phyloP scores from a whole-genome alignment of 257 asterid genomes.

The Solanum paucissectum region DNA sequence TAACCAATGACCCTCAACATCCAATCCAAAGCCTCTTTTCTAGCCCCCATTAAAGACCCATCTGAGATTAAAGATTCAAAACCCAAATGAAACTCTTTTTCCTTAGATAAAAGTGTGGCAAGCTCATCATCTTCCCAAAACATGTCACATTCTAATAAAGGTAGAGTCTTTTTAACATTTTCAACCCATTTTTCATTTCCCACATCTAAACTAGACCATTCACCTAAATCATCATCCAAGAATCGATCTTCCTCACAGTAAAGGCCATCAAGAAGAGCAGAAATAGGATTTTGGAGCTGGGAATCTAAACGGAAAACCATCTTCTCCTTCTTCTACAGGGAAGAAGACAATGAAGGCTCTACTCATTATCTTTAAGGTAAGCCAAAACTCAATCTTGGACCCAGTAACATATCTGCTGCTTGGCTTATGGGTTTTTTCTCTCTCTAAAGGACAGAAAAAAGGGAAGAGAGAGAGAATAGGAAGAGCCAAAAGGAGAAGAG shows the following conservation, averaged over 20 bases:
- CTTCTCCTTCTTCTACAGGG: slow-evolving; percentile 43
- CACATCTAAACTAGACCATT: slow-evolving; percentile 18
- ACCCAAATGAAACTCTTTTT: slow-evolving; percentile 26
- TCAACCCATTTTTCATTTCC: background rate
- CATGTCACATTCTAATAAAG: slow-evolving; percentile 50
- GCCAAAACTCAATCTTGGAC: slow-evolving; percentile 42
- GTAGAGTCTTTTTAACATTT: slow-evolving; percentile 19
- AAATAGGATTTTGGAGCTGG: slow-evolving; percentile 44
- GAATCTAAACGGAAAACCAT: slow-evolving; percentile 39
- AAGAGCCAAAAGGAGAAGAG: background rate
- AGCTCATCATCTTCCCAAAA: slow-evolving; percentile 88
- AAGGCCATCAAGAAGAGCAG: slow-evolving; percentile 41
- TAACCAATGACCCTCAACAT: slow-evolving; percentile 49
- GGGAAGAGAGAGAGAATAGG: background rate
- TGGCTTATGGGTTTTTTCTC: slow-evolving; percentile 2
- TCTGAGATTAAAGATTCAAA: slow-evolving; percentile 12
- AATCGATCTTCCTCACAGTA: slow-evolving; percentile 69
- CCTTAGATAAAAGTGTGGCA: slow-evolving; percentile 38
- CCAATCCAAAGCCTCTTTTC: slow-evolving; percentile 64
- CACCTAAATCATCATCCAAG: slow-evolving; percentile 32
- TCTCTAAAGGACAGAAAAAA: background rate
- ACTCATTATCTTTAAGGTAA: slow-evolving; percentile 50
- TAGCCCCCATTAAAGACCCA: slow-evolving; percentile 30
- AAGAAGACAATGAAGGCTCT: slow-evolving; percentile 54
- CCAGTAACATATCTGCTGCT: slow-evolving; percentile 35